phyloP scores from a whole-genome alignment of 2,329 filamentous ascomycete genomes.

The Alternaria consortialis region DNA sequence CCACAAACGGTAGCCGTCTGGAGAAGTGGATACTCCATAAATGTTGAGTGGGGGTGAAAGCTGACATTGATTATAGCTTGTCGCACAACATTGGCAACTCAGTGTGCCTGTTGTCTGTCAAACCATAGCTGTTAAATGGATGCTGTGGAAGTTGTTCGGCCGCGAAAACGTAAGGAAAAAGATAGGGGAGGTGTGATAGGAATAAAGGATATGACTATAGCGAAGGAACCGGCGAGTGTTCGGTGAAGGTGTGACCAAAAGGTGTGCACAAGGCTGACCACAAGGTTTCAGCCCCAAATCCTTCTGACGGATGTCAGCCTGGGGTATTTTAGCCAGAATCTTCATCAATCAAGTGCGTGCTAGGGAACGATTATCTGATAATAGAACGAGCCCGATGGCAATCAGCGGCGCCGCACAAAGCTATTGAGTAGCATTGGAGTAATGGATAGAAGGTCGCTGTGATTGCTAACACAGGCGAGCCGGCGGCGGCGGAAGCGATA shows the following conservation, averaged over 20 bases:
- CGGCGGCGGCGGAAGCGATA: neutral
- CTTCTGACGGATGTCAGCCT: neutral
- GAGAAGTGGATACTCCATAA: conserved; percentile 4
- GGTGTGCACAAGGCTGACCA: neutral
- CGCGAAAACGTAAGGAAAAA: neutral
- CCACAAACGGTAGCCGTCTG: conserved; percentile 7
- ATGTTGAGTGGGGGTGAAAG: neutral
- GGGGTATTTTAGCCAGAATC: neutral
- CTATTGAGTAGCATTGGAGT: neutral
- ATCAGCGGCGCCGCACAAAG: neutral
- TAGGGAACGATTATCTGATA: neutral
- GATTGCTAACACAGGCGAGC: neutral
- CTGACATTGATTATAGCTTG: neutral
- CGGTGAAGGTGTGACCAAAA: neutral
- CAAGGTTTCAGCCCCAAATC: conserved; percentile 1
- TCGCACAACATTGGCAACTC: neutral
- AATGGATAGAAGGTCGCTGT: neutral
- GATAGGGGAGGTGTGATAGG: neutral
- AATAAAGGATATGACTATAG: neutral
- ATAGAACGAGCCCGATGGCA: neutral
- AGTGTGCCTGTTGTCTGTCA: neutral
- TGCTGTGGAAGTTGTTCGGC: neutral
- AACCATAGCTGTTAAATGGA: neutral
- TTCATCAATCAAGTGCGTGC: neutral
- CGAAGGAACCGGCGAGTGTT: conserved; percentile 1